Evolutionary conservation across 768 basidiomycete species (phyloP), one percentile per base, ranked within the genome.

Genomic region (Leucosporidium scottii): DNA sequence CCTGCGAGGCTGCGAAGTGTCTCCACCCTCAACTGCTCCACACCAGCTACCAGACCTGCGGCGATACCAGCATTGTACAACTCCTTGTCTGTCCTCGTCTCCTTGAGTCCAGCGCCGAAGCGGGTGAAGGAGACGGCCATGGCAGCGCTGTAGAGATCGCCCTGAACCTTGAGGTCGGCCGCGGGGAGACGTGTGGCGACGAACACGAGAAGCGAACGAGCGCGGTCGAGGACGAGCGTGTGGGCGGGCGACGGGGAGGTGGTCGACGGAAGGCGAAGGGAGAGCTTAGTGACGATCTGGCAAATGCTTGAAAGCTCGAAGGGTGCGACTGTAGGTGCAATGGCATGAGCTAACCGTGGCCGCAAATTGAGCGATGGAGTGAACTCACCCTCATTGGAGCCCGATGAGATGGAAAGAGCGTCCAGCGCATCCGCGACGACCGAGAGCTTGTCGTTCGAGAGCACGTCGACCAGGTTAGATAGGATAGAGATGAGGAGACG

Each of bases 401-500:
- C 64, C 18, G 60, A 53, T 0, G 64, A 57, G 2, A 17, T 50
- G 17, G 62, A 51, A 21, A 68, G 25, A 0, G 71, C 71, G 44
- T 68, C 67, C 28, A 72, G 36, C 1, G 65, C 62, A 28, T 72
- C 71, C 31, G 67, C 67, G 6, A 66, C 61, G 21, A 61, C 67
- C 31, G 61, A 49, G 25, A 72, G 15, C 62, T 68, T 66, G 53
- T 72, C 71, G 21, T 57, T 65, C 13, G 53, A 50, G 25, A 72
- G 30, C 20, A 66, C 62, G 7, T 60, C 59, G 15, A 57, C 53
- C 7, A 64, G 13, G 59, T 72, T 68, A 25, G 0, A 4, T 30
- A 72, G 54, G 51, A 68, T 54, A 9, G 18, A 7, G 15, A 62
- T 56, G 21, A 65, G 28, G 7, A 65, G 55, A 27, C 54, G 21